phyloP scores from a whole-genome alignment of 495 filamentous ascomycete genomes.

The Hypoxylon crocopeplum region DNA sequence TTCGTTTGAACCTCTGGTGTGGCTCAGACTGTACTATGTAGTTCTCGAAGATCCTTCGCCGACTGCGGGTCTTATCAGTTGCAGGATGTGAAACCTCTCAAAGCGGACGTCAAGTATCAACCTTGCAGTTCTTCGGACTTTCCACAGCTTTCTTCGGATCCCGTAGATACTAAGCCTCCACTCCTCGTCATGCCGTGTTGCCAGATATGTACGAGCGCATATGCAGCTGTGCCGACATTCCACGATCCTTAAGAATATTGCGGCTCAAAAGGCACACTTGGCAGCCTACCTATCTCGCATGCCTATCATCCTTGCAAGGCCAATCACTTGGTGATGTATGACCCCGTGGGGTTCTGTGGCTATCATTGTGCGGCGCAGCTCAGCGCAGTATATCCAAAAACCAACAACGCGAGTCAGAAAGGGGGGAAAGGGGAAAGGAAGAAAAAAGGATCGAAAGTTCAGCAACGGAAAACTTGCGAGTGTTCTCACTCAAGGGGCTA shows the following conservation, averaged over 20 bases:
- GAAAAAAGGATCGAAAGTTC: too few species aligned
- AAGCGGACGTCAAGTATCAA: conserved; percentile 2
- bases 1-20: not conserved
- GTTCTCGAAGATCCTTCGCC: not conserved
- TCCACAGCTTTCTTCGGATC: not conserved
- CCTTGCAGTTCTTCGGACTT: conserved; percentile 3
- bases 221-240: not conserved
- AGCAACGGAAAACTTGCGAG: too few species aligned
- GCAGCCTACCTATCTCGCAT: not conserved
- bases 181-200: not conserved
- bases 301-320: not conserved
- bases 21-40: not conserved
- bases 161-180: not conserved
- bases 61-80: not conserved
- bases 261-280: conserved; percentile 9
- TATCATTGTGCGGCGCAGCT: not conserved
- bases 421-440: too few species aligned
- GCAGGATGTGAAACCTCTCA: conserved; percentile 3
- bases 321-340: conserved; percentile 2
- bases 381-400: not conserved
- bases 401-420: not conserved
- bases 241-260: not conserved
- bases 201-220: not conserved
- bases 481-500: too few species aligned
- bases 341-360: conserved; percentile 24